Conservation (phyloP, 495 filamentous ascomycete species). For the Penicillium bovifimosum region DNA sequence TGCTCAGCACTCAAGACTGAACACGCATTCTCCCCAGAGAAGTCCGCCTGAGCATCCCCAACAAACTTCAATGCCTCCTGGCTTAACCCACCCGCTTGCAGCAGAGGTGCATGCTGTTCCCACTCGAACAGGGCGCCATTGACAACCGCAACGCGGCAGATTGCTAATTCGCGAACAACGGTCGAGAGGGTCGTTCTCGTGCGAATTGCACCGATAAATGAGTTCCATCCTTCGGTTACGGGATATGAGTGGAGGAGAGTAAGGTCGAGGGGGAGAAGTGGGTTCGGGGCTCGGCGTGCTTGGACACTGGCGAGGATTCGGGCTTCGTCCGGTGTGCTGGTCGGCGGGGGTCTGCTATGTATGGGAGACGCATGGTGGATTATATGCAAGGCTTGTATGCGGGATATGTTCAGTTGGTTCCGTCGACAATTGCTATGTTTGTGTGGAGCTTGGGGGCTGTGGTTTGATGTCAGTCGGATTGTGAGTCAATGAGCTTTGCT, state of each 20-base stretch:
- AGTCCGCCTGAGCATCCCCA: slow-evolving; percentile 25
- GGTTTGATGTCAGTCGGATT: not conserved
- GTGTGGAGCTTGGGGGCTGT: not conserved
- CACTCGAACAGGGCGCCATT: slow-evolving; percentile 77
- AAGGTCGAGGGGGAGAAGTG: slow-evolving; percentile 65
- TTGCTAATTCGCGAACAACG: slow-evolving; percentile 63
- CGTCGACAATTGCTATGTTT: not conserved
- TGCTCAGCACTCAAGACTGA: slow-evolving; percentile 50
- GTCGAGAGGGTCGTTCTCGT: slow-evolving; percentile 55
- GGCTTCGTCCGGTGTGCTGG: slow-evolving; percentile 39
- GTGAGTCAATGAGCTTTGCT: not conserved
- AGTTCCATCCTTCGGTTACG: slow-evolving; percentile 75
- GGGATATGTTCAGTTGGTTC: not conserved
- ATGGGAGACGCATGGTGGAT: slow-evolving; percentile 64
- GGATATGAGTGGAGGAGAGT: slow-evolving; percentile 67
- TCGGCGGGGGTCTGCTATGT: slow-evolving; percentile 54
- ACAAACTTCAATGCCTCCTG: slow-evolving; percentile 44
- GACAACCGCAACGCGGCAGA: slow-evolving; percentile 67
- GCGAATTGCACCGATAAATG: slow-evolving; percentile 69
- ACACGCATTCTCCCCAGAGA: slow-evolving; percentile 6
- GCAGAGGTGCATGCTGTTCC: slow-evolving; percentile 68
- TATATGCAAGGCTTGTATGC: not conserved
- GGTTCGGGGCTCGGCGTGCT: slow-evolving; percentile 57
- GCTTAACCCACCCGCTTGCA: slow-evolving; percentile 40
- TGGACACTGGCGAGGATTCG: slow-evolving; percentile 57